Evolutionary conservation across 768 basidiomycete species (phyloP).

Genomic region (Phaeolepiota aurea): DNA sequence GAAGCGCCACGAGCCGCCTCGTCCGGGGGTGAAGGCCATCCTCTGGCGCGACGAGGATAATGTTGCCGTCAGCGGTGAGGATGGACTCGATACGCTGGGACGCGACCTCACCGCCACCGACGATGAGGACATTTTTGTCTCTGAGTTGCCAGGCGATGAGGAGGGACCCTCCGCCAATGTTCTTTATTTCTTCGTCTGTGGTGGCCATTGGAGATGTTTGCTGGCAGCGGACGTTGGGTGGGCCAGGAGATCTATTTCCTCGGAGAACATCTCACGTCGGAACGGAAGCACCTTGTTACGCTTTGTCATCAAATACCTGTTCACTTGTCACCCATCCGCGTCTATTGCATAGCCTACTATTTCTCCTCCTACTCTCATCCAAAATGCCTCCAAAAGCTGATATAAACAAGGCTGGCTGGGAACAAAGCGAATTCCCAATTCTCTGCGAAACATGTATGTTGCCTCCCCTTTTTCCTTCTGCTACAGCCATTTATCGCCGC

Average conservation of each 20-base stretch:
- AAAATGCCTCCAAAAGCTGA: slow-evolving; percentile 77
- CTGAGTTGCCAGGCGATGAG: slow-evolving; percentile 92
- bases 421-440: slow-evolving; percentile 89
- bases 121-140: slow-evolving; percentile 74
- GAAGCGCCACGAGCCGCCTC: slow-evolving; percentile 37
- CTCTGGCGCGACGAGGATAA: slow-evolving; percentile 71
- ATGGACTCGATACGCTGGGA: slow-evolving; percentile 82
- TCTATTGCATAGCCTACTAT: slow-evolving; percentile 4
- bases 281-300: not conserved
- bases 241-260: not conserved
- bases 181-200: slow-evolving; percentile 13
- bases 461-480: slow-evolving; percentile 6
- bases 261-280: not conserved
- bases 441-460: slow-evolving; percentile 88
- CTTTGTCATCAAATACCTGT: not conserved
- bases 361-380: slow-evolving; percentile 2
- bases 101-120: slow-evolving; percentile 92
- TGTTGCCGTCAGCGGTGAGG: slow-evolving; percentile 68
- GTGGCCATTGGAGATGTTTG: slow-evolving; percentile 6
- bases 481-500: not conserved
- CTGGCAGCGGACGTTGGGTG: not conserved
- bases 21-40: slow-evolving; percentile 58
- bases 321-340: not conserved
- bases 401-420: slow-evolving; percentile 92
- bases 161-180: slow-evolving; percentile 59